Conservation (phyloP, 495 filamentous ascomycete species). For the Tuber borchii region DNA sequence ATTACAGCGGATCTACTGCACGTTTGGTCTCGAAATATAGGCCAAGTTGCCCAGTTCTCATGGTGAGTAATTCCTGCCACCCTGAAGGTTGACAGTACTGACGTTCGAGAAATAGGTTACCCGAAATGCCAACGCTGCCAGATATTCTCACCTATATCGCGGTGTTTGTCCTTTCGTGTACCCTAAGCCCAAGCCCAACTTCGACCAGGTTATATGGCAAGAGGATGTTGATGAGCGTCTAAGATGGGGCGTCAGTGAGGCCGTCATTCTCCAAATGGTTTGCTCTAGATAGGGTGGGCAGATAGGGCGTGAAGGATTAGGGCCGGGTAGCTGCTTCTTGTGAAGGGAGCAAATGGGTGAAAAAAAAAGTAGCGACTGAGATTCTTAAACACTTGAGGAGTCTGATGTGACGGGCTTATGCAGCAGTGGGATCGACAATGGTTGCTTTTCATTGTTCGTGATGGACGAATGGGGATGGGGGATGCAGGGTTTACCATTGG, state of each 20-base stretch:
- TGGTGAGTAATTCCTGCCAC: conserved; percentile 52
- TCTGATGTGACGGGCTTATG: neutral
- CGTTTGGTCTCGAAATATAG: conserved; percentile 96
- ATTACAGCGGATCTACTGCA: conserved; percentile 69
- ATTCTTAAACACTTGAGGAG: neutral
- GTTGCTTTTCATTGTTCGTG: neutral
- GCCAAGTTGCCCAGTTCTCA: conserved; percentile 96
- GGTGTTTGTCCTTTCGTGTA: conserved; percentile 97
- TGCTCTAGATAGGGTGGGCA: neutral
- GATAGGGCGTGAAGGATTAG: neutral
- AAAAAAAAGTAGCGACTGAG: neutral
- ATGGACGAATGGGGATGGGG: neutral
- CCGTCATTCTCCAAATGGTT: conserved; percentile 49
- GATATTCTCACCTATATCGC: conserved; percentile 93
- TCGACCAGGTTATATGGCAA: conserved; percentile 82
- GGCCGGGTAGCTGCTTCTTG: neutral
- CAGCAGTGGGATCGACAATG: neutral
- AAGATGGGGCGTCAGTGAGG: conserved; percentile 85
- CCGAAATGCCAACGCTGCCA: conserved; percentile 69
- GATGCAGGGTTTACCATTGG: neutral
- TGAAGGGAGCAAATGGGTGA: neutral
- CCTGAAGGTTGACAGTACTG: neutral
- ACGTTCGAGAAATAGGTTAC: conserved; percentile 46
- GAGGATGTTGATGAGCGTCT: conserved; percentile 95
- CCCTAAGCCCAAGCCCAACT: conserved; percentile 87